Base-by-base conservation (phyloP, 805 yeast species). In the Starmera amethionina region DNA sequence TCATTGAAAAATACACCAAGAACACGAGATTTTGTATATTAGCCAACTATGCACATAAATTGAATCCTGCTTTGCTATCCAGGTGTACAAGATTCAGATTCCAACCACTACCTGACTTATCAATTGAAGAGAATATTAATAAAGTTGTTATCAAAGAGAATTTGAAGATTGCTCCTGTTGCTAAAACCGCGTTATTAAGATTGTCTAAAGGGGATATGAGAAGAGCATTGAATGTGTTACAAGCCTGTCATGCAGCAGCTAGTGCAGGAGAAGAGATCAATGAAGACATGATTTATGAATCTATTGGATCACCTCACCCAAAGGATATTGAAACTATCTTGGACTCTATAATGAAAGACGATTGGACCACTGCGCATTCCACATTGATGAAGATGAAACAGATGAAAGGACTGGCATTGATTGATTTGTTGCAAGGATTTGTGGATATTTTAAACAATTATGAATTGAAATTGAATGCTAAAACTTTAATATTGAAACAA, bases 121-220 rank as follows among this genome's bases (percentile, higher is more conserved):
- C 96, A 2, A 78, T 90, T 22, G 70, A 71, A 44, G 75, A 72
- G 30, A 75, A 95, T 40, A 65, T 90, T 27, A 65, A 73, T 36
- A 68, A 73, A 44, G 96, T 93, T 8, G 70, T 87, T 37, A 71
- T 73, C 33, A 66, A 67, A 40, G 99, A 93, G 52, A 59, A 75
- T 1, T 63, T 93, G 37, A 62, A 67, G 4, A 65, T 93, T 9
- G 54, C 68, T 1, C 60, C 68, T 0, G 77, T 68, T 1, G 97
- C 95, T 0, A 64, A 73, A 34, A 60, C 62, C 1, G 78, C 96
- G 2, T 64, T 93, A 37, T 65, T 93, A 42, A 68, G 65, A 40
- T 68, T 93, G 41, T 73, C 93, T n/a, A 75, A 79, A 42, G 99
- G 99, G 39, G 99, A 93, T 60, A 93, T 93, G 98, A 77, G 99